A percentile compares a stretch with the other conserved stretches of the same genome.
These are phyloP conservation scores for Aegilops speltoides DNA, from an alignment of 176 grass and related monocot species.

Conservation along the genomic window DNA sequence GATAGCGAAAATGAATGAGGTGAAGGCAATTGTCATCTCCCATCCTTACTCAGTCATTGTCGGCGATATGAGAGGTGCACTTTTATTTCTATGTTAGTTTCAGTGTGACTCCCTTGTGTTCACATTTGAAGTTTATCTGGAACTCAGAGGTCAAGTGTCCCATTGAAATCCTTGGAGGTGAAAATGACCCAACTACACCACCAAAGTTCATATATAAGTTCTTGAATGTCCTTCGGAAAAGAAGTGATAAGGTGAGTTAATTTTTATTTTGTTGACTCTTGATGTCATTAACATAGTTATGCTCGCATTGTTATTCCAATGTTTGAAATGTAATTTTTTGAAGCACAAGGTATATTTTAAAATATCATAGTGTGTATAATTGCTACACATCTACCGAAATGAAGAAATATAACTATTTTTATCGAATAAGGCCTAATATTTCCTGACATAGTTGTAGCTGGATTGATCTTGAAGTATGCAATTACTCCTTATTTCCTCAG, in stretches of 20 bases:
- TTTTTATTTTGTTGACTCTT: not conserved
- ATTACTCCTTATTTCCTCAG: no score
- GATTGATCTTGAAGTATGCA: no score
- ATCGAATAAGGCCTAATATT: no score
- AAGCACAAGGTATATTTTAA: not conserved
- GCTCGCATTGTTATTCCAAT: not conserved
- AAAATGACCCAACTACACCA: slow-evolving; percentile 19
- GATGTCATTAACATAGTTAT: not conserved
- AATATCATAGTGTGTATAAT: not conserved
- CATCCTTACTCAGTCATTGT: slow-evolving; percentile 22
- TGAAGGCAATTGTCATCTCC: slow-evolving; percentile 25
- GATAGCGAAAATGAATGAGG: slow-evolving; percentile 19
- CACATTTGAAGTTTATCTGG: no score
- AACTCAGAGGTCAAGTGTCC: slow-evolving; percentile 20
- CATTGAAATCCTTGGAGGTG: slow-evolving; percentile 41
- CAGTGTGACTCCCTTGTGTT: not conserved
- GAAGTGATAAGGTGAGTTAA: not conserved
- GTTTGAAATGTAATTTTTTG: not conserved
- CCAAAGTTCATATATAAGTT: not conserved
- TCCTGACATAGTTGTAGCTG: no score
- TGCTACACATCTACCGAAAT: no score
- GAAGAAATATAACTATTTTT: no score
- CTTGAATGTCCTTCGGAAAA: slow-evolving; percentile 1
- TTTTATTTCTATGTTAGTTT: not conserved
- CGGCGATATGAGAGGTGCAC: slow-evolving; percentile 35